These are phyloP conservation scores for Ustilago trichophora DNA, from an alignment of 1,284 basidiomycete genomes.

Conservation along the genomic window DNA sequence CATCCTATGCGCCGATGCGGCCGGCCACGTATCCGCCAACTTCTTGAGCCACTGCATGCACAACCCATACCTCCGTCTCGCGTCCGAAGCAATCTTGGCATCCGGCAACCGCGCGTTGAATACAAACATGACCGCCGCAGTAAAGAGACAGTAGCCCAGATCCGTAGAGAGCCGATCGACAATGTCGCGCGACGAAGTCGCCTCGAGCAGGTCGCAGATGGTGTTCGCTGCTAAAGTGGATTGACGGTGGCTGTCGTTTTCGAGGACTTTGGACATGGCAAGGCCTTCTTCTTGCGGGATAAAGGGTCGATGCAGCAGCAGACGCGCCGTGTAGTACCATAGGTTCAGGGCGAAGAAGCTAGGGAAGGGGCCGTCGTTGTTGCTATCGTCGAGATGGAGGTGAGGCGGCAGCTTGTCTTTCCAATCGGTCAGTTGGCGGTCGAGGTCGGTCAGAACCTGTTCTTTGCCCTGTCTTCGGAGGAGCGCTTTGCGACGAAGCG, in stretches of 20 bases:
- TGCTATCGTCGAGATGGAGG: conserved; percentile 38
- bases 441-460: conserved; percentile 50
- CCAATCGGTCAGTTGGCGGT: conserved; percentile 52
- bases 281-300: conserved; percentile 58
- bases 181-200: conserved; percentile 38
- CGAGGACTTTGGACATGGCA: conserved; percentile 43
- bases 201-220: conserved; percentile 54
- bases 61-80: conserved; percentile 48
- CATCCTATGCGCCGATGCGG: conserved; percentile 55
- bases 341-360: conserved; percentile 53
- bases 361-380: conserved; percentile 46
- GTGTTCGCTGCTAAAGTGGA: conserved; percentile 53
- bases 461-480: conserved; percentile 49
- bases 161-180: conserved; percentile 56
- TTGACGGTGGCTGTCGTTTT: conserved; percentile 46
- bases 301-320: conserved; percentile 57
- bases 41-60: conserved; percentile 57
- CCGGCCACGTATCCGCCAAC: conserved; percentile 57
- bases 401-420: conserved; percentile 44
- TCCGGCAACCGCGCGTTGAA: conserved; percentile 58
- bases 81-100: conserved; percentile 28
- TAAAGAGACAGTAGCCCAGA: conserved; percentile 60
- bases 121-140: conserved; percentile 57
- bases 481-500: conserved; percentile 54
- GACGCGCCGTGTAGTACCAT: conserved; percentile 56